Evolutionary conservation across 2,329 filamentous ascomycete species (phyloP).

Genomic region (Cercospora citrullina): DNA sequence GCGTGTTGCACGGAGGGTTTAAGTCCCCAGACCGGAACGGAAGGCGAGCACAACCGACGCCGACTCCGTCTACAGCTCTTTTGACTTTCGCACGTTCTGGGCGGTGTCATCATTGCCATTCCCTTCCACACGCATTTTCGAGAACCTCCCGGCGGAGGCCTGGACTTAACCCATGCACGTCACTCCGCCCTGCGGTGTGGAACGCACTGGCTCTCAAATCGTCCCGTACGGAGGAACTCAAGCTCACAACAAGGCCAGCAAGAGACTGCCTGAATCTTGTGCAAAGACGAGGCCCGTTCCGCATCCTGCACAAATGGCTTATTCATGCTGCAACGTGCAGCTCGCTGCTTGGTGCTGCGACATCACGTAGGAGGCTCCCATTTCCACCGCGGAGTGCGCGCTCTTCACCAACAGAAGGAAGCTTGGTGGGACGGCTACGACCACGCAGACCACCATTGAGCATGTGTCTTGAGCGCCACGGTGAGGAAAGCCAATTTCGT

Average conservation of each 20-base stretch:
- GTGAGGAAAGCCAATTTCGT: background rate
- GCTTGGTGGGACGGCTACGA: background rate
- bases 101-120: background rate
- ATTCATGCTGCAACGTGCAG: background rate
- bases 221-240: background rate
- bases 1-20: background rate
- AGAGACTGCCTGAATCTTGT: background rate
- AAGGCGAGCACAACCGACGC: background rate
- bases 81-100: background rate
- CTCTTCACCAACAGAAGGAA: background rate
- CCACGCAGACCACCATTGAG: background rate
- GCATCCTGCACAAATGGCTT: slow-evolving; percentile 8
- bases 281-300: slow-evolving; percentile 5
- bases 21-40: background rate
- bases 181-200: background rate
- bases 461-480: background rate
- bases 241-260: background rate
- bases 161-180: background rate
- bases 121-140: background rate
- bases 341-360: slow-evolving; percentile 1
- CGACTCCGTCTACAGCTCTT: background rate
- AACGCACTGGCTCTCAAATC: background rate
- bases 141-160: background rate
- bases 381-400: background rate
- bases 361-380: slow-evolving; percentile 9